Base-by-base conservation (phyloP, 2,329 filamentous ascomycete species). In the Aspergillus intermedius region DNA sequence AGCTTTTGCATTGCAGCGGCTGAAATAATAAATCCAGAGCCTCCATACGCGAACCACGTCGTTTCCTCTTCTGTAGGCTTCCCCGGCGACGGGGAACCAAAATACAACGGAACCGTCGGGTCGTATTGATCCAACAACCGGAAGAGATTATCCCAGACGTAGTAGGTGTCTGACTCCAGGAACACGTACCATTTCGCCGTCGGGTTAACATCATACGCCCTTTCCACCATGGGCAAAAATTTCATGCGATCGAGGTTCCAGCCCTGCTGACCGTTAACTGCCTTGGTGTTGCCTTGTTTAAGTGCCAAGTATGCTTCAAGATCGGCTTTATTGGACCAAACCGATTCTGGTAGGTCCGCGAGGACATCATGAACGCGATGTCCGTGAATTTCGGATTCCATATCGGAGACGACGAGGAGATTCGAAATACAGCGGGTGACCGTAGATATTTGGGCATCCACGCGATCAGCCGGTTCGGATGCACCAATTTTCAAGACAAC, bases 211-310 rank as follows among this genome's bases (percentile, higher is more conserved):
- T 63, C 61, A 35, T 71, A 62, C 0, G 76, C 71, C 46, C 72
- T 69, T 45, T 77, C 72, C 8, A 77, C 71, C 66, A 79, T 73
- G 4, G 77, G 77, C 10, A 80, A 61, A 49, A 77, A 76, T 54
- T 80, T 80, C 76, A 77, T 79, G 54, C 79, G 79, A 52, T 80
- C 77, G 25, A 80, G 64, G 46, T 67, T 72, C 77, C 71, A 69
- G 42, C 70, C 69, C 40, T 42, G 17, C 13, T 22, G 15, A 19
- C 40, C 12, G 21, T 22, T 42, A 19, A 54, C 22, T 54, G 65
- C 12, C 57, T 59, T 51, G 63, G 60, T 47, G 53, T 62, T 47
- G 59, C 65, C 66, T 8, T 66, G 67, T 3, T 42, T 22, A 13
- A 42, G 22, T n/a, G 21, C 66, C 21, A 74, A 58, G 46, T 77